These are phyloP conservation scores for Calonectria naviculata DNA, from an alignment of 2,329 filamentous ascomycete genomes.

Conservation along the genomic window DNA sequence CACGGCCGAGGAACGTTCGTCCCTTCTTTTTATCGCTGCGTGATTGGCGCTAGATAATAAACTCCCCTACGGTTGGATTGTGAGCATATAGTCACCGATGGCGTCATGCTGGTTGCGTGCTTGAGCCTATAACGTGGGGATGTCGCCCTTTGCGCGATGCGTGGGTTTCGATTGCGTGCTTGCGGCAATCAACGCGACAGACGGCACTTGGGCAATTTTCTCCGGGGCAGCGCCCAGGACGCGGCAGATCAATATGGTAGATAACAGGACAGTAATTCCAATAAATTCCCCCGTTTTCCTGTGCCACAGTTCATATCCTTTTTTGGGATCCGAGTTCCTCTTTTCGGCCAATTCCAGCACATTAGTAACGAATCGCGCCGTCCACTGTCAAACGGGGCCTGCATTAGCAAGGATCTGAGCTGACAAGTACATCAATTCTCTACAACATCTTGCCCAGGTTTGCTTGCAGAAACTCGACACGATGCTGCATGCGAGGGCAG, in stretches of 20 bases:
- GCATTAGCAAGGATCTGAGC: not conserved
- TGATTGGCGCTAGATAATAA: constrained; percentile 5
- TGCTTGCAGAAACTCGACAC: not conserved
- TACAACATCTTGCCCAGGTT: not conserved
- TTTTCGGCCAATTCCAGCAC: not conserved
- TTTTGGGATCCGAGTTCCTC: not conserved
- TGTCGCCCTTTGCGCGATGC: constrained; percentile 7
- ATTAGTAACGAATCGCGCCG: not conserved
- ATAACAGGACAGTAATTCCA: not conserved
- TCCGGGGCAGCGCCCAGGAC: not conserved
- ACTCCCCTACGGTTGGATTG: not conserved
- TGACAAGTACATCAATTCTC: too few relatives aligned
- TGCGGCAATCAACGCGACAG: not conserved
- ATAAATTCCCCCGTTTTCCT: not conserved
- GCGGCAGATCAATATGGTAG: not conserved
- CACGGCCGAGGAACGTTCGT: not conserved
- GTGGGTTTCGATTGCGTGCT: constrained; percentile 20
- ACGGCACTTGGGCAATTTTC: not conserved
- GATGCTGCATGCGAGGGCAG: not conserved
- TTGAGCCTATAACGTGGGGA: constrained; percentile 12
- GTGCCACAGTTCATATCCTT: not conserved
- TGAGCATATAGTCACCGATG: not conserved
- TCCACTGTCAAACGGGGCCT: not conserved
- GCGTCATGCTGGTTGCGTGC: constrained; percentile 8
- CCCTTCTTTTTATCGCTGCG: not conserved